A percentile compares a stretch with the other conserved stretches of the same genome.
These are phyloP conservation scores for Neocatenulostroma microsporum DNA, from an alignment of 2,329 filamentous ascomycete species.

Conservation along the genomic window DNA sequence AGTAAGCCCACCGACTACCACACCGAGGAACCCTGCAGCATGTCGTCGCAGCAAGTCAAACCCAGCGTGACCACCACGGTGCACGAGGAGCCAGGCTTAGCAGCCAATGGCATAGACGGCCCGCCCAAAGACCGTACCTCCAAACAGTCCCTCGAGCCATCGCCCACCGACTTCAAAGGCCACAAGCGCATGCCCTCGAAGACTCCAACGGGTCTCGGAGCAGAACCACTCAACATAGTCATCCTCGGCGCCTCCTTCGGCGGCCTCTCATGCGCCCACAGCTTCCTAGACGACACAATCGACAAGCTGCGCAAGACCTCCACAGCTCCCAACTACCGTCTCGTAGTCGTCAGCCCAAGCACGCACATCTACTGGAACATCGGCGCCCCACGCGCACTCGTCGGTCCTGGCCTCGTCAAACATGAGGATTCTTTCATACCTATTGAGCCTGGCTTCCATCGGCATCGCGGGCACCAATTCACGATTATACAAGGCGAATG, in stretches of 20 bases:
- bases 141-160: too few species aligned
- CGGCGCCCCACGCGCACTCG: slow-evolving; percentile 47
- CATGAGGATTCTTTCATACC: slow-evolving; percentile 30
- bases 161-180: not conserved
- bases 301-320: slow-evolving; percentile 30
- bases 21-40: too few species aligned
- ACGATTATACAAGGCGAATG: slow-evolving; percentile 31
- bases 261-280: slow-evolving; percentile 47
- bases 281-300: slow-evolving; percentile 46
- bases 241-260: slow-evolving; percentile 49
- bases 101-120: too few species aligned
- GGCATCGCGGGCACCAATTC: slow-evolving; percentile 25
- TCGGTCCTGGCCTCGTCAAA: slow-evolving; percentile 27
- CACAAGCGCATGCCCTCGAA: slow-evolving; percentile 3
- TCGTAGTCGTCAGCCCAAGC: slow-evolving; percentile 49
- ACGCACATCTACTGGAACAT: slow-evolving; percentile 46
- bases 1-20: not conserved
- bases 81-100: not conserved
- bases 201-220: slow-evolving; percentile 11
- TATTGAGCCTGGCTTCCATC: slow-evolving; percentile 27
- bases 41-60: slow-evolving; percentile 3
- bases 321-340: slow-evolving; percentile 37
- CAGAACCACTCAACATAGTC: slow-evolving; percentile 38
- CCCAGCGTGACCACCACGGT: not conserved
- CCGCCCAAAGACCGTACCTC: too few species aligned